phyloP scores from a whole-genome alignment of 768 basidiomycete species.

The Trichaptum fuscoviolaceum region DNA sequence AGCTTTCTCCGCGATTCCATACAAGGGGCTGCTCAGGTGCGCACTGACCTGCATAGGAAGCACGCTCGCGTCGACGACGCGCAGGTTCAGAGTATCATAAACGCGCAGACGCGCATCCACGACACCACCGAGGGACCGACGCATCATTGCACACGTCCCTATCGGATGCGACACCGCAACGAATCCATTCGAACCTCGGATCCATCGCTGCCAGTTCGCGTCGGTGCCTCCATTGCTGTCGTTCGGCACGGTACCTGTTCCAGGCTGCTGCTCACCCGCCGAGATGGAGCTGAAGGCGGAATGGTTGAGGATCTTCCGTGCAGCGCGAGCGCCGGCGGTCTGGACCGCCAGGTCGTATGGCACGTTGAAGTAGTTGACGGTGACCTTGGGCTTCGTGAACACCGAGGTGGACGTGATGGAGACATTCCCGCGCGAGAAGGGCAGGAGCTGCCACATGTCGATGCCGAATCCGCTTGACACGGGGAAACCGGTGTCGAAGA shows the following conservation, averaged over 20 bases:
- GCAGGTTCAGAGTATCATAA: constrained; percentile 26
- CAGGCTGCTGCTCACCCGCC: constrained; percentile 41
- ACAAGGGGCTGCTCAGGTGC: constrained; percentile 42
- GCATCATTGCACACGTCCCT: constrained; percentile 35
- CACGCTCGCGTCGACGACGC: constrained; percentile 47
- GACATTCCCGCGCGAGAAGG: constrained; percentile 50
- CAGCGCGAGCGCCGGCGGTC: constrained; percentile 40
- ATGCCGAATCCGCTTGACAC: constrained; percentile 38
- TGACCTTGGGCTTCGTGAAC: constrained; percentile 41
- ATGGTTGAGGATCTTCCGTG: constrained; percentile 36
- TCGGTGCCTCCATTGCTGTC: constrained; percentile 39
- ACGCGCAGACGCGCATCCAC: constrained; percentile 16
- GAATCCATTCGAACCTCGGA: constrained; percentile 30
- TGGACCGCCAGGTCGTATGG: constrained; percentile 46
- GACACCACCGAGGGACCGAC: constrained; percentile 25
- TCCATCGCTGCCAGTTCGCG: constrained; percentile 43
- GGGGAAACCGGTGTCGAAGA: constrained; percentile 42
- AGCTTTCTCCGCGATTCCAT: constrained; percentile 52
- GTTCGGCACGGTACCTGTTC: constrained; percentile 33
- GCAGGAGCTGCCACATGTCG: constrained; percentile 48
- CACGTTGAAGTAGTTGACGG: constrained; percentile 46
- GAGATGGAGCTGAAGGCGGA: constrained; percentile 28
- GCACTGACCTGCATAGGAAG: constrained; percentile 45
- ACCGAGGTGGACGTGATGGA: constrained; percentile 43
- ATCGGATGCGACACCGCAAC: constrained; percentile 45